These are phyloP conservation scores for Neonectria ditissima DNA, from an alignment of 2,329 filamentous ascomycete genomes.

Conservation along the genomic window DNA sequence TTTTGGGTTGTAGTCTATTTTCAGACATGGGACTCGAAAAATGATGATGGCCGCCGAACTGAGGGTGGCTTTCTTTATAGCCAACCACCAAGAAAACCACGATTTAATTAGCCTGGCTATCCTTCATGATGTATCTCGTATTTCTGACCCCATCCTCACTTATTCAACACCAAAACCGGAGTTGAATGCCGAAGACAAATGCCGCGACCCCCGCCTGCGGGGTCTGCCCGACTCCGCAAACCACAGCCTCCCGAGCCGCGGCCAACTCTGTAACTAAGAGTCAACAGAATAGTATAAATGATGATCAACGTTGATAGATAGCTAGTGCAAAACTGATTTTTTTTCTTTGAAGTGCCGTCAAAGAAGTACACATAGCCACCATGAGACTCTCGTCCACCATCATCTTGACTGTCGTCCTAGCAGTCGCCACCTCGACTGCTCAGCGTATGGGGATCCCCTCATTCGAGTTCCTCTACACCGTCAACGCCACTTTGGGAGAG, in stretches of 20 bases:
- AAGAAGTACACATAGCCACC: background rate
- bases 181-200: constrained; percentile 11
- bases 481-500: constrained; percentile 37
- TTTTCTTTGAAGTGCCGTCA: background rate
- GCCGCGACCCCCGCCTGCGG: constrained; percentile 18
- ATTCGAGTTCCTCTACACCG: constrained; percentile 40
- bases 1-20: too few relatives aligned
- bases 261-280: background rate
- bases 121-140: too few relatives aligned
- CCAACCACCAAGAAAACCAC: too few relatives aligned
- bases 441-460: constrained; percentile 34
- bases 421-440: background rate
- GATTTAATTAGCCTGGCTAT: too few relatives aligned
- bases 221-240: constrained; percentile 4
- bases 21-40: too few relatives aligned
- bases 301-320: background rate
- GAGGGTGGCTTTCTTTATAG: too few relatives aligned
- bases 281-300: background rate
- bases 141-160: too few relatives aligned
- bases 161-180: too few relatives aligned
- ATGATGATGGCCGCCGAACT: too few relatives aligned
- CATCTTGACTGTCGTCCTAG: background rate
- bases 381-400: constrained; percentile 9
- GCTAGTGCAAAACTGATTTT: too few relatives aligned
- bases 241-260: constrained; percentile 2